Evolutionary conservation across 495 filamentous ascomycete genomes (phyloP), one percentile per base, ranked within the genome.

Genomic region (Podospora anserina): DNA sequence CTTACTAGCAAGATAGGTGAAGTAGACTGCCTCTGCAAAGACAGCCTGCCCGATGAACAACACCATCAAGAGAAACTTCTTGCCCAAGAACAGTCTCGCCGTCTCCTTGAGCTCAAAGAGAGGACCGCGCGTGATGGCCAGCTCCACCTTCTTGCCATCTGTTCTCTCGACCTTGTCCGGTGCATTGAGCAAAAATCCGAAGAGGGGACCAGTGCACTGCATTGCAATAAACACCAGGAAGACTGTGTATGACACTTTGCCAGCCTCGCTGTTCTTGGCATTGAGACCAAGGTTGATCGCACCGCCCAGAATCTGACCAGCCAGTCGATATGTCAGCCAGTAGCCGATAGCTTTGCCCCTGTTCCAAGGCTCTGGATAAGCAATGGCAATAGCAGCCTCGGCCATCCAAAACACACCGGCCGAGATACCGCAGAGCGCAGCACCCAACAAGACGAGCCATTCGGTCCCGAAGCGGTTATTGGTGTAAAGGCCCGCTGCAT

Each of bases 371-470:
- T 91, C 88, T 0, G 88, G 87, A 69, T 91, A 91, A 0, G 84
- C 78, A 4, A 90, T 83, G 0, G 87, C 88, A 59, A 91, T 88
- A 0, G 88, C 88, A 3, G 83, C 84, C 71, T 90, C 88, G 0
- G 88, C 84, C 76, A 84, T 85, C 89, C 89, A 91, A 75, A 90
- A 91, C 1, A 90, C 79, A 4, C 88, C 88, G 0, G 88, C 89
- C 0, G 84, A 87, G 44, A 90, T 76, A 26, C 89, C 89, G 70
- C 88, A 90, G 11, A 88, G 76, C 13, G 87, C 88, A 0, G 88
- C 87, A 9, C 89, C 88, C 58, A 90, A 76, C 55, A 89, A 77
- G 0, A 88, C 82, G 4, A 90, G 79, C 89, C 89, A 91, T 68
- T 85, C 81, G 19, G 78, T 84, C 16, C 85, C 84, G 71, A 82